phyloP scores from a whole-genome alignment of 305 asterid species.

The Ilex paraguariensis region DNA sequence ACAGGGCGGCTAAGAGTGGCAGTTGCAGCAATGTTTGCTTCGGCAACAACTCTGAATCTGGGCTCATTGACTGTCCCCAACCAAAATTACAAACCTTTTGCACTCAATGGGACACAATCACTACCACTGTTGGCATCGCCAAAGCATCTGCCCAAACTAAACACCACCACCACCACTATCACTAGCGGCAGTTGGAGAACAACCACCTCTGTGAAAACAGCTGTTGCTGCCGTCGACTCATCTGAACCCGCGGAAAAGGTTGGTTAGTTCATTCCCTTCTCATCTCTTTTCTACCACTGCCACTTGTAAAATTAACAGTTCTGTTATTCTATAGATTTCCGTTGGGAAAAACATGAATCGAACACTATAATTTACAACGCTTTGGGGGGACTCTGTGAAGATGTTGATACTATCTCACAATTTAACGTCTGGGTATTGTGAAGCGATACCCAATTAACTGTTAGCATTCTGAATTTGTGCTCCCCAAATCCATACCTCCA shows the following conservation, averaged over 20 bases:
- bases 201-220: constrained; percentile 33
- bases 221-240: constrained; percentile 72
- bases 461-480: no score
- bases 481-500: no score
- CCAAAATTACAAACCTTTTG: no score
- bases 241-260: constrained; percentile 68
- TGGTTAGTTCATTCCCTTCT: constrained; percentile 2
- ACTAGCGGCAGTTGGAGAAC: constrained; percentile 27
- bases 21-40: neutral
- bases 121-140: neutral
- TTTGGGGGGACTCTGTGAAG: no score
- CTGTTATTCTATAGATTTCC: neutral
- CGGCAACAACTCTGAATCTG: constrained; percentile 1
- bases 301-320: neutral
- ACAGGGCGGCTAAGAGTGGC: no score
- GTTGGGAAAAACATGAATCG: no score
- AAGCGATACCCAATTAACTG: no score
- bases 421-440: no score
- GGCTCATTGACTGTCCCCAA: neutral
- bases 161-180: neutral
- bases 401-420: no score
- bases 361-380: no score
- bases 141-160: neutral
- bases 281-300: neutral
- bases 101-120: no score